Percentiles rank a stretch among this genome's conserved stretches.
Evolutionary conservation across 2,329 filamentous ascomycete species (phyloP).

Genomic region (Achaetomium macrosporum): DNA sequence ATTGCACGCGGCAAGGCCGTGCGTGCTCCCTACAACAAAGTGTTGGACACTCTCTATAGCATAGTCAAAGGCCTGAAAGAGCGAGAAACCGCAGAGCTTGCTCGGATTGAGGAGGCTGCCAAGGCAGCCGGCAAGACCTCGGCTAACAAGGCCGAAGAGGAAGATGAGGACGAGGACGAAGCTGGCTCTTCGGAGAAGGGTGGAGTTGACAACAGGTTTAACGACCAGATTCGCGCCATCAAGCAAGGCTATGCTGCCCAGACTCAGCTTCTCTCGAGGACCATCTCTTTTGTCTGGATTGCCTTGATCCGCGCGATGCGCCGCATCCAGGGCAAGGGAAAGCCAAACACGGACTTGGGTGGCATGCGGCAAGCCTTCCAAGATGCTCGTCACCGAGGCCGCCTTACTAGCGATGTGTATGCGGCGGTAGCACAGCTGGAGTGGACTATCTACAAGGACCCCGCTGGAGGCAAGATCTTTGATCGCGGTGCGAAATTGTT

Average conservation of each 20-base stretch:
- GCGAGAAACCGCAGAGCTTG: slow-evolving; percentile 53
- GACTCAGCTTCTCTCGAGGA: slow-evolving; percentile 69
- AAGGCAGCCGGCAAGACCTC: slow-evolving; percentile 25
- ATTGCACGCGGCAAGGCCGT: slow-evolving; percentile 72
- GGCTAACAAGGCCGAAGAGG: slow-evolving; percentile 23
- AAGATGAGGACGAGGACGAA: slow-evolving; percentile 47
- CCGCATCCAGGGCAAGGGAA: slow-evolving; percentile 82
- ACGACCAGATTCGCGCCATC: slow-evolving; percentile 57
- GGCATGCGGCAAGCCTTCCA: slow-evolving; percentile 85
- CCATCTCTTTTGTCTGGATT: slow-evolving; percentile 91
- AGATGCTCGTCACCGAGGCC: slow-evolving; percentile 79
- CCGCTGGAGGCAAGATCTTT: slow-evolving; percentile 89
- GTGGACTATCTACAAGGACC: slow-evolving; percentile 92
- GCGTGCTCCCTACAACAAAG: slow-evolving; percentile 74
- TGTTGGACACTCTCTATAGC: slow-evolving; percentile 82
- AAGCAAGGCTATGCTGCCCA: slow-evolving; percentile 66
- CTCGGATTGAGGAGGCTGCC: slow-evolving; percentile 50
- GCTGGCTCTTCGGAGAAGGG: slow-evolving; percentile 38
- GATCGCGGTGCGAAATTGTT: slow-evolving; percentile 91
- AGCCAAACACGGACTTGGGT: slow-evolving; percentile 46
- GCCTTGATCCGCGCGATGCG: slow-evolving; percentile 90
- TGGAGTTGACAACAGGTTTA: slow-evolving; percentile 50
- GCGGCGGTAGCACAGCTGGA: slow-evolving; percentile 90
- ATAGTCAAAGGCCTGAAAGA: slow-evolving; percentile 69
- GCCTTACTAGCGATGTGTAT: slow-evolving; percentile 90